These are phyloP conservation scores for Solanum piurae DNA, from an alignment of 257 asterid genomes.

Conservation along the genomic window DNA sequence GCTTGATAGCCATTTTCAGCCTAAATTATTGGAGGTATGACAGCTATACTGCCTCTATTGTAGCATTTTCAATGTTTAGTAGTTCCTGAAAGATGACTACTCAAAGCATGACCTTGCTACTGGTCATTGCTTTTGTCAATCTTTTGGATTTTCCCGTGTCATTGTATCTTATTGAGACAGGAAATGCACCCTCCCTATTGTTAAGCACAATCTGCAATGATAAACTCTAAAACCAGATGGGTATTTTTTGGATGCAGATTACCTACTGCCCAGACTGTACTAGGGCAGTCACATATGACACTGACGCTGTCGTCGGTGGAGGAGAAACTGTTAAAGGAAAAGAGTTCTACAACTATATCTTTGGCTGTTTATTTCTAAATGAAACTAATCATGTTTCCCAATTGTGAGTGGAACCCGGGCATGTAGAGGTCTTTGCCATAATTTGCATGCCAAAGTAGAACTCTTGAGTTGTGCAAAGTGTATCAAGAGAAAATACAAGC, in stretches of 20 bases:
- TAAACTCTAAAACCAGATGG: neutral
- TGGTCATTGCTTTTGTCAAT: neutral
- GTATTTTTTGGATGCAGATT: slow-evolving; percentile 34
- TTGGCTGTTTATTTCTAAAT: slow-evolving; percentile 87
- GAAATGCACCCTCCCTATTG: neutral
- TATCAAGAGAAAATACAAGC: neutral
- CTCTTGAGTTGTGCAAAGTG: neutral
- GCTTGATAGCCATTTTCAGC: slow-evolving; percentile 64
- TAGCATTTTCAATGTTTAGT: neutral
- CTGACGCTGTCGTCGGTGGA: slow-evolving; percentile 36
- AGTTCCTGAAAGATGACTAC: neutral
- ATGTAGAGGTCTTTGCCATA: neutral
- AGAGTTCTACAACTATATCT: slow-evolving; percentile 65
- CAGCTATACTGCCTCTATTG: neutral
- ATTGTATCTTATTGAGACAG: neutral
- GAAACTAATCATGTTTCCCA: slow-evolving; percentile 69
- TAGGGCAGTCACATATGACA: slow-evolving; percentile 84
- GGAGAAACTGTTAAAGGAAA: slow-evolving; percentile 47
- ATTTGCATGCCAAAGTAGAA: neutral
- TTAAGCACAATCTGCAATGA: neutral
- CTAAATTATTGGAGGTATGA: slow-evolving; percentile 78
- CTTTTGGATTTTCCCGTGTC: neutral
- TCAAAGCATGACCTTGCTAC: neutral
- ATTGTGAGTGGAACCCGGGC: slow-evolving; percentile 13
- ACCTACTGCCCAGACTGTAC: slow-evolving; percentile 93